Conservation (phyloP, 345 rosid species). For the Mangifera indica region DNA sequence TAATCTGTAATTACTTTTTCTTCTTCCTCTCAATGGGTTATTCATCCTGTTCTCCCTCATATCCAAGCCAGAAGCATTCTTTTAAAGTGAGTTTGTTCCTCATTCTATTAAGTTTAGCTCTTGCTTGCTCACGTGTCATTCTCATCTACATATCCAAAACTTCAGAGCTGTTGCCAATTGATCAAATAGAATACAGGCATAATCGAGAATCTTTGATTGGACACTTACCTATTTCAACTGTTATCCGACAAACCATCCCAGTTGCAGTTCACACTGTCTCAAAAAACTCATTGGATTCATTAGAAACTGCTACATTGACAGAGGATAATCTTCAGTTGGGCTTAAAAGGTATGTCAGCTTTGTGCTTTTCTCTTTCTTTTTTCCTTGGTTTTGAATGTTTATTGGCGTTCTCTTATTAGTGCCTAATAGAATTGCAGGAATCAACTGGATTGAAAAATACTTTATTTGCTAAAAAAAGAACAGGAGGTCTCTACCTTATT, state of each 20-base stretch:
- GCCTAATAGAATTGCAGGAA: too few species aligned
- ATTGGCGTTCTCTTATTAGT: not conserved
- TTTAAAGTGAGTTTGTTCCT: conserved; percentile 33
- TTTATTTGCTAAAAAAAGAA: too few species aligned
- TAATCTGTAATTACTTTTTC: not conserved
- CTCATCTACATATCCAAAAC: conserved; percentile 44
- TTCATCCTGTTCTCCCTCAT: not conserved
- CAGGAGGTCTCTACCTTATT: too few species aligned
- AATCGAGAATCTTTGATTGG: not conserved
- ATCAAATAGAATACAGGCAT: not conserved
- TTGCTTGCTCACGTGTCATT: conserved; percentile 37
- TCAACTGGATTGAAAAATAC: too few species aligned
- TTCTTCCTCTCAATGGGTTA: not conserved
- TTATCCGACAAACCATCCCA: conserved; percentile 11
- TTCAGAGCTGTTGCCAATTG: conserved; percentile 32
- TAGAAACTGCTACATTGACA: not conserved
- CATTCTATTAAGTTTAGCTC: conserved; percentile 41
- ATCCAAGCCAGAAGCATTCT: not conserved
- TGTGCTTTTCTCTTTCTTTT: not conserved
- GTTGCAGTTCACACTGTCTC: conserved; percentile 16
- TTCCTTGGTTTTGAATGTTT: not conserved
- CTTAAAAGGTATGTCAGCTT: conserved; percentile 4
- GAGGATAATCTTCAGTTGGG: conserved; percentile 21
- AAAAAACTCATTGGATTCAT: conserved; percentile 19
- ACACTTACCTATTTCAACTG: not conserved